Conservation (phyloP, 2,329 filamentous ascomycete genomes). For the Pseudogymnoascus sp. region DNA sequence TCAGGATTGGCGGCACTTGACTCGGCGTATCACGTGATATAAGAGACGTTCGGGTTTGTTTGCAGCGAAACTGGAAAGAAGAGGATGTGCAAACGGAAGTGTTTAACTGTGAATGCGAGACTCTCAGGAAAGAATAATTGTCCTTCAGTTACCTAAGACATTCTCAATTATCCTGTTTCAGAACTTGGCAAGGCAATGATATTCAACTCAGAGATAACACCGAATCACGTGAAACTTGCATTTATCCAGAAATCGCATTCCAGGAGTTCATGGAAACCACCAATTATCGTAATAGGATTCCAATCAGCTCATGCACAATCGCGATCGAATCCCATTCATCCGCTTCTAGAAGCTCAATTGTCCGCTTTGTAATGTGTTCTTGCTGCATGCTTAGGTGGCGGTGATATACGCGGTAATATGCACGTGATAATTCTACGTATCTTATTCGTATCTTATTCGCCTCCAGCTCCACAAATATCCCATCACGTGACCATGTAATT, state of each 20-base stretch:
- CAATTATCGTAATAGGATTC: background rate
- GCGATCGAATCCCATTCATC: background rate
- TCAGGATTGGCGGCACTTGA: background rate
- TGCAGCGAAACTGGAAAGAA: background rate
- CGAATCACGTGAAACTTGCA: background rate
- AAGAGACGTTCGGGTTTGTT: background rate
- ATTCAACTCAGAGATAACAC: background rate
- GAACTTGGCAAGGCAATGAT: background rate
- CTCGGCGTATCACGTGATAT: background rate
- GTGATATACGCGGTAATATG: background rate
- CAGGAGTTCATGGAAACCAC: background rate
- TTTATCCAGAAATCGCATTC: background rate
- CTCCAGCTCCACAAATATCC: background rate
- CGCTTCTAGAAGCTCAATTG: background rate
- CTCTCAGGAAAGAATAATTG: background rate
- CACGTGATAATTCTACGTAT: background rate
- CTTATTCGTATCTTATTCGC: background rate
- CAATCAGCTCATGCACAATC: background rate
- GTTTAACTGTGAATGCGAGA: background rate
- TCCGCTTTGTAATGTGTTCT: background rate
- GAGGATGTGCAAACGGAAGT: background rate
- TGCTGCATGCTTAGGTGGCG: background rate
- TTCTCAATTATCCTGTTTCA: background rate
- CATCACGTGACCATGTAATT: background rate
- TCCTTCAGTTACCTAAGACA: background rate